These are phyloP conservation scores for Saprolegnia diclina DNA, from an alignment of 352 stramenopile species.

Conservation along the genomic window DNA sequence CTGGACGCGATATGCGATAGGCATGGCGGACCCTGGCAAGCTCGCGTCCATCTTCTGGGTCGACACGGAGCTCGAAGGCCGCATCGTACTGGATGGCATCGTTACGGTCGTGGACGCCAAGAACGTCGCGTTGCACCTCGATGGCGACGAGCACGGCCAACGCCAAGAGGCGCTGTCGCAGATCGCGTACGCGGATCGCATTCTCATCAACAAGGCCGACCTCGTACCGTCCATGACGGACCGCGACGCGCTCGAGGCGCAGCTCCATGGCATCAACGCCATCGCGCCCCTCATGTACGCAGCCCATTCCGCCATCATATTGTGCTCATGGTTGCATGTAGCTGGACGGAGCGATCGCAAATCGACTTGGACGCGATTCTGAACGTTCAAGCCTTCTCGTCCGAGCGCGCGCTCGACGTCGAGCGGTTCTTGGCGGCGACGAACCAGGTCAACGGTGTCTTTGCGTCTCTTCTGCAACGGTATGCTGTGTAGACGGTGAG, in stretches of 20 bases:
- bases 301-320: background rate
- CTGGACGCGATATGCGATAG: background rate
- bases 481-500: constrained; percentile 8
- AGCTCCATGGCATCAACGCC: constrained; percentile 53
- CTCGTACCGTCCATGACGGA: constrained; percentile 74
- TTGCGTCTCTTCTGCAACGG: background rate
- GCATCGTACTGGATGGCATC: constrained; percentile 91
- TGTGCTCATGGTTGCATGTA: background rate
- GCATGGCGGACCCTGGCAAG: constrained; percentile 90
- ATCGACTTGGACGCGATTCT: constrained; percentile 67
- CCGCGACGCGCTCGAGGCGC: constrained; percentile 38
- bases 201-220: constrained; percentile 99
- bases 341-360: constrained; percentile 55
- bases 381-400: constrained; percentile 77
- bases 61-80: constrained; percentile 86
- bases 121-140: constrained; percentile 79
- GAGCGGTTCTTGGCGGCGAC: constrained; percentile 35
- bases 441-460: background rate
- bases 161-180: constrained; percentile 90
- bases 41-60: constrained; percentile 96
- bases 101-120: constrained; percentile 97
- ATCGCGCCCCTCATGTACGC: constrained; percentile 42
- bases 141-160: constrained; percentile 39
- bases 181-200: constrained; percentile 97
- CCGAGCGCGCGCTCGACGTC: constrained; percentile 49